Percentiles rank a stretch among this genome's conserved stretches.
phyloP scores from a whole-genome alignment of 805 yeast species.

The Wickerhamiella allomyrinae region DNA sequence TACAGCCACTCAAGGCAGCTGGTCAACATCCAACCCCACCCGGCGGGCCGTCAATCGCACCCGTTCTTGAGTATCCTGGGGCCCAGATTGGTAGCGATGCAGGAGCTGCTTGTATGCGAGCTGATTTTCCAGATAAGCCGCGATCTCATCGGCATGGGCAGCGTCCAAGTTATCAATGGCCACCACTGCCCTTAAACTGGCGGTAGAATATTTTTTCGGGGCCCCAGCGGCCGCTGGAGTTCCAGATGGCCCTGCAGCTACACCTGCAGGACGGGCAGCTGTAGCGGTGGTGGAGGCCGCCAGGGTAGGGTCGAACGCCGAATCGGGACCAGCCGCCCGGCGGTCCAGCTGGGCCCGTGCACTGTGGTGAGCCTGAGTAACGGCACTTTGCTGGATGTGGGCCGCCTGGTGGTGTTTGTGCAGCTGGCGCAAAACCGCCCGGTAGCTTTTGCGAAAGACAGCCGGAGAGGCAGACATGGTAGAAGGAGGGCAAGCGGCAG shows the following conservation, averaged over 20 bases:
- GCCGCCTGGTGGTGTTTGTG: conserved; percentile 15
- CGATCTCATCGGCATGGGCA: conserved; percentile 31
- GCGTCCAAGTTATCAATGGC: conserved; percentile 1
- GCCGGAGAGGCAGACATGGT: not conserved
- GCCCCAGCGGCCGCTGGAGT: not conserved
- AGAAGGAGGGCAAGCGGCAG: not conserved
- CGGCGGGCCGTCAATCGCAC: conserved; percentile 67
- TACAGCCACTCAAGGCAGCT: too few relatives aligned
- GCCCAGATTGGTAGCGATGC: conserved; percentile 73
- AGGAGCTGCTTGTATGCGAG: conserved; percentile 62
- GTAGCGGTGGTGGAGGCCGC: not conserved
- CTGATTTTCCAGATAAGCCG: conserved; percentile 53
- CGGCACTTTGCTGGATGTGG: conserved; percentile 5
- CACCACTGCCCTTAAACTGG: conserved; percentile 11
- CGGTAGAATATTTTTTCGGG: conserved; percentile 9
- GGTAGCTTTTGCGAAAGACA: conserved; percentile 9
- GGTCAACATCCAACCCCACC: conserved; percentile 56
- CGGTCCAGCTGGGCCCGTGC: conserved; percentile 1
- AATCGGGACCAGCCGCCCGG: conserved; percentile 1
- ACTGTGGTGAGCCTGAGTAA: conserved; percentile 1
- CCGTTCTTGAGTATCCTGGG: conserved; percentile 62
- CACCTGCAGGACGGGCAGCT: not conserved
- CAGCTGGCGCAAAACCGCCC: conserved; percentile 19
- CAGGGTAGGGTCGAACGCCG: not conserved
- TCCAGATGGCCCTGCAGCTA: not conserved